A percentile compares a stretch with the other conserved stretches of the same genome.
Evolutionary conservation across 768 basidiomycete species (phyloP).

Genomic region (Daedaleopsis sinensis): DNA sequence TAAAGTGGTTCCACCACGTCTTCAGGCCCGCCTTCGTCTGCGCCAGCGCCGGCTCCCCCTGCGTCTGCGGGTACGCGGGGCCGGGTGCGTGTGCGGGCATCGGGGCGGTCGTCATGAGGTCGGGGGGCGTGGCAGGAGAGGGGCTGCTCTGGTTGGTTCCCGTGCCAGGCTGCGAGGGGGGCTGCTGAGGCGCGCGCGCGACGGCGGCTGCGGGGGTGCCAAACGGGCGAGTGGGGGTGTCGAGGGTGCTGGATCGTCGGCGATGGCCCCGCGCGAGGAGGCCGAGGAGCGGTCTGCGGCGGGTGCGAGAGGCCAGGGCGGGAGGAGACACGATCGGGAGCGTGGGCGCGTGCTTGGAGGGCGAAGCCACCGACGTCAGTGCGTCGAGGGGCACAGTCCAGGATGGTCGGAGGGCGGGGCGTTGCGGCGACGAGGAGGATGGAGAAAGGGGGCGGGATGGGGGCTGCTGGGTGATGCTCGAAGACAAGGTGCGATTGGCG

Average conservation of each 20-base stretch:
- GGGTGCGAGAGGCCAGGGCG: constrained; percentile 22
- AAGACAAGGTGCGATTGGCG: background rate
- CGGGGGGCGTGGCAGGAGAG: background rate
- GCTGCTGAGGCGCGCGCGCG: constrained; percentile 6
- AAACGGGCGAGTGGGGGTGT: constrained; percentile 9
- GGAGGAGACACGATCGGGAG: background rate
- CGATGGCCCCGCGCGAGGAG: constrained; percentile 21
- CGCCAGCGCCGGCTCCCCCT: constrained; percentile 15
- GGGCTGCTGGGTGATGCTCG: background rate
- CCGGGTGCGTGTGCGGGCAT: background rate
- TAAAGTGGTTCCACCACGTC: constrained; percentile 85
- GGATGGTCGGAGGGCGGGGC: background rate
- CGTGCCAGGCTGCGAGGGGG: background rate
- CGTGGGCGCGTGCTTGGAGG: constrained; percentile 2
- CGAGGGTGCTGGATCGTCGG: constrained; percentile 23
- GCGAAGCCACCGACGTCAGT: constrained; percentile 1
- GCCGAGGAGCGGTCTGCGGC: constrained; percentile 21
- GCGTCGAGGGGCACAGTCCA: too few relatives aligned
- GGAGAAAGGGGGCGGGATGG: background rate
- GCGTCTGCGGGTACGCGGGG: constrained; percentile 6
- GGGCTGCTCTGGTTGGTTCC: constrained; percentile 1
- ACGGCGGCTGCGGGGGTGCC: background rate
- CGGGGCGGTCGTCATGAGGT: constrained; percentile 13
- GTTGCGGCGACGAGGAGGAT: background rate
- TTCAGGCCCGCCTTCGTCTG: constrained; percentile 47